These are phyloP conservation scores for Lagerstroemia fauriei DNA, from an alignment of 441 rosid species.

Conservation along the genomic window DNA sequence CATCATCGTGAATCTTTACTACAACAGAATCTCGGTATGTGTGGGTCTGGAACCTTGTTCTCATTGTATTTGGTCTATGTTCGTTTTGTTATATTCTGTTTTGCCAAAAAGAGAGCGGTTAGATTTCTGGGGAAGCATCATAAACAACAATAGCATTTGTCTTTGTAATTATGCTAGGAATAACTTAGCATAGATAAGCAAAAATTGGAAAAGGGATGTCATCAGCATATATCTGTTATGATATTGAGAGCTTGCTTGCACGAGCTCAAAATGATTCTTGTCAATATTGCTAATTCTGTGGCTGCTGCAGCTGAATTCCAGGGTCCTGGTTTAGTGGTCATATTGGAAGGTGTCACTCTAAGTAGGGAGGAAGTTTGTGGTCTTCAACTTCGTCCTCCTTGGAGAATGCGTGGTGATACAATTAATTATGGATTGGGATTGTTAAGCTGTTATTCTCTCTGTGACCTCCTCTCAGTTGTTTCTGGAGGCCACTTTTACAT, in stretches of 20 bases:
- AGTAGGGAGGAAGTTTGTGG: constrained; percentile 86
- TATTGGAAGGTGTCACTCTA: constrained; percentile 85
- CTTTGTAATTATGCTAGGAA: background rate
- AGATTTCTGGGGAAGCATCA: background rate
- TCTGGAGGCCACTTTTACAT: constrained; percentile 91
- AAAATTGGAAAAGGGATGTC: background rate
- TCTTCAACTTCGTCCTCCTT: constrained; percentile 94
- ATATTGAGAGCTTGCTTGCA: background rate
- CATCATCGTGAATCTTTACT: constrained; percentile 85
- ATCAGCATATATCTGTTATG: background rate
- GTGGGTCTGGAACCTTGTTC: background rate
- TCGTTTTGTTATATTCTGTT: background rate
- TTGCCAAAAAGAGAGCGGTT: background rate
- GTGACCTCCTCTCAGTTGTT: constrained; percentile 78
- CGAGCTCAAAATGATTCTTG: background rate
- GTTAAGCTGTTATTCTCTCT: constrained; percentile 78
- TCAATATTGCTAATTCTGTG: constrained; percentile 23
- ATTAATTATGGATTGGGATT: constrained; percentile 93
- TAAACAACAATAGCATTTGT: background rate
- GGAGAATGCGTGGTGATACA: constrained; percentile 86
- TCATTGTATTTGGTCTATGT: background rate
- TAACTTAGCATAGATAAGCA: background rate
- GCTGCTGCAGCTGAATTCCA: constrained; percentile 76
- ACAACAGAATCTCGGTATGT: constrained; percentile 86
- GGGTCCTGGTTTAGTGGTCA: constrained; percentile 90